These are phyloP conservation scores for Mycena amicta DNA, from an alignment of 768 basidiomycete species.

Conservation along the genomic window DNA sequence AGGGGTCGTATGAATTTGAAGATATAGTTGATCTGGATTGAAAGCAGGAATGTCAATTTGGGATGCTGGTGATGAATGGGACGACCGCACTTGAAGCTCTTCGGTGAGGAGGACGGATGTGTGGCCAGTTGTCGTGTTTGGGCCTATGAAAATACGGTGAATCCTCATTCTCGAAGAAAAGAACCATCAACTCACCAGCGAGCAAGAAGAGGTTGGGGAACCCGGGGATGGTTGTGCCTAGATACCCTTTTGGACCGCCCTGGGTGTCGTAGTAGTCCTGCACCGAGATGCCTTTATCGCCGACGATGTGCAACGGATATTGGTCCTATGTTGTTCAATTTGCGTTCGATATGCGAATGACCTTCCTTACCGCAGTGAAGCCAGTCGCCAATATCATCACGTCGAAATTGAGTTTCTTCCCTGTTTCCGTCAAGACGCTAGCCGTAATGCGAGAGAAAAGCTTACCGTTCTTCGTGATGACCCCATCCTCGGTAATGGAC, in stretches of 20 bases:
- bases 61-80: no score
- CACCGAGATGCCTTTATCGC: slow-evolving; percentile 32
- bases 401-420: slow-evolving; percentile 24
- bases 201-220: slow-evolving; percentile 51
- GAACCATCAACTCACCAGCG: slow-evolving; percentile 31
- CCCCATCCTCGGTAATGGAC: slow-evolving; percentile 42
- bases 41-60: slow-evolving; percentile 8
- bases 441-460: not conserved
- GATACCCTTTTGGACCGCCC: slow-evolving; percentile 46
- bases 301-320: slow-evolving; percentile 37
- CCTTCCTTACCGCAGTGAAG: slow-evolving; percentile 29
- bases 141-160: slow-evolving; percentile 32
- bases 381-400: slow-evolving; percentile 45
- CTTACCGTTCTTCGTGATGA: slow-evolving; percentile 43
- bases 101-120: slow-evolving; percentile 45
- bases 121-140: slow-evolving; percentile 47
- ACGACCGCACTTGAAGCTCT: slow-evolving; percentile 40
- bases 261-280: slow-evolving; percentile 43
- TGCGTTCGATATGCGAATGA: not conserved
- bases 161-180: not conserved
- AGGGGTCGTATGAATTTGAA: slow-evolving; percentile 44
- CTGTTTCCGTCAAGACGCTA: not conserved
- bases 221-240: slow-evolving; percentile 44
- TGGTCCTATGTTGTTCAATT: slow-evolving; percentile 29
- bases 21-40: slow-evolving; percentile 42